Base-by-base conservation (phyloP, 371 early-diverging fungal genomes). In the Paramicrosporidium saccamoebae region DNA sequence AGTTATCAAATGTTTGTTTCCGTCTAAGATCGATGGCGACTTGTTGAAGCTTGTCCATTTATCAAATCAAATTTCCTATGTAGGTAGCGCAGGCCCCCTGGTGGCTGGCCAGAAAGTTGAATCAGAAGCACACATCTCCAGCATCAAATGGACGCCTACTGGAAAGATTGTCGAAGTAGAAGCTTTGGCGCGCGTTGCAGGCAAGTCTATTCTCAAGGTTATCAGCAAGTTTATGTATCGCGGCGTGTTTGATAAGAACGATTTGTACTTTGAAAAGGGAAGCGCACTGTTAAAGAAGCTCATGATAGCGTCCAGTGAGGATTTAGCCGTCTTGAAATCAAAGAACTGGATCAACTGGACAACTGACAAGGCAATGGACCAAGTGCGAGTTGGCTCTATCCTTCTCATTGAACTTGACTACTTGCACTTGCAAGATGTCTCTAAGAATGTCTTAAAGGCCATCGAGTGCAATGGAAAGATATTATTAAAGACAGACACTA, bases 21-120 rank as follows among this genome's bases (percentile, higher is more conserved):
- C 82, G 33, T 72, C 71, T 52, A 63, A 69, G 17, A 72, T 82
- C 32, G 74, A 79, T 40, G 84, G 79, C 25, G 79, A 86, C 39
- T 52, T 86, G 20, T 50, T 82, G 37, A 58, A 64, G 30, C 52
- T 86, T 12, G 84, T 86, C 21, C 88, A 86, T 42, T 53, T 86
- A 28, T 64, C 67, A 36, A 86, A 86, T 52, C 72, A 74, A 15
- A 82, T 77, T 64, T 61, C 69, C 31, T 55, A 74, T 36, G 44
- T 81, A 20, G 68, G 68, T 19, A 53, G 58, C 12, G 57, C 58
- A 20, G 60, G 61, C 32, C 55, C 64, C n/a, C 51, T 81, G 20
- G 46, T 60, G 41, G 62, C 57, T 22, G 79, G 81, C 24, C 82
- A 82, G 36, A 43, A 56, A 12, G 69, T 82, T 15, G 60, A 64